Percentiles rank a stretch among this genome's conserved stretches.
phyloP scores from a whole-genome alignment of 2,329 filamentous ascomycete genomes.

The Ambrosiella cleistominuta region DNA sequence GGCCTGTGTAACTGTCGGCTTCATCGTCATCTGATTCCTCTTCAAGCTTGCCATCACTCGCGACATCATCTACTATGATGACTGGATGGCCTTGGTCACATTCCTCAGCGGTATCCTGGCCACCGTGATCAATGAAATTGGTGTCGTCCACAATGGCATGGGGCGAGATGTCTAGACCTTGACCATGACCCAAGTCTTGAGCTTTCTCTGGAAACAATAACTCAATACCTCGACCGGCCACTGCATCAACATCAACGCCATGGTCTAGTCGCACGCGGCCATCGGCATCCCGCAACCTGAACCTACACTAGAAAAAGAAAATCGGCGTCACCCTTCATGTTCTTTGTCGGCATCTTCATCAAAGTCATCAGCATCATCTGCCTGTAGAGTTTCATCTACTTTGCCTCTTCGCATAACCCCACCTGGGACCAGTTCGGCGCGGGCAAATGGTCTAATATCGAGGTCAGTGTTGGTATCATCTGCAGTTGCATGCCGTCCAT shows the following conservation, averaged over 20 bases:
- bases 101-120: constrained; percentile 18
- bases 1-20: constrained; percentile 22
- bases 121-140: constrained; percentile 20
- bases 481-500: constrained; percentile 19
- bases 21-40: constrained; percentile 25
- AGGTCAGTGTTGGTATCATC: constrained; percentile 19
- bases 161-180: constrained; percentile 36
- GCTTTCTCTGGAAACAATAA: constrained; percentile 36
- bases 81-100: constrained; percentile 21
- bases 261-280: constrained; percentile 34
- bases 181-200: constrained; percentile 23
- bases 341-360: constrained; percentile 29
- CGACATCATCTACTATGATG: constrained; percentile 23
- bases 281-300: constrained; percentile 30
- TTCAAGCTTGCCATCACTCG: constrained; percentile 20
- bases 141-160: constrained; percentile 24
- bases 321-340: constrained; percentile 33
- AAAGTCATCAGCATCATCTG: constrained; percentile 16
- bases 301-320: constrained; percentile 31
- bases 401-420: constrained; percentile 16
- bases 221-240: constrained; percentile 27
- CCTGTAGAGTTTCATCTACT: constrained; percentile 15
- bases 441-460: constrained; percentile 18
- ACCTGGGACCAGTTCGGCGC: constrained; percentile 17
- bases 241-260: constrained; percentile 31